These are phyloP conservation scores for Emmonsiellopsis sp. DNA, from an alignment of 2,329 filamentous ascomycete genomes.

Conservation along the genomic window DNA sequence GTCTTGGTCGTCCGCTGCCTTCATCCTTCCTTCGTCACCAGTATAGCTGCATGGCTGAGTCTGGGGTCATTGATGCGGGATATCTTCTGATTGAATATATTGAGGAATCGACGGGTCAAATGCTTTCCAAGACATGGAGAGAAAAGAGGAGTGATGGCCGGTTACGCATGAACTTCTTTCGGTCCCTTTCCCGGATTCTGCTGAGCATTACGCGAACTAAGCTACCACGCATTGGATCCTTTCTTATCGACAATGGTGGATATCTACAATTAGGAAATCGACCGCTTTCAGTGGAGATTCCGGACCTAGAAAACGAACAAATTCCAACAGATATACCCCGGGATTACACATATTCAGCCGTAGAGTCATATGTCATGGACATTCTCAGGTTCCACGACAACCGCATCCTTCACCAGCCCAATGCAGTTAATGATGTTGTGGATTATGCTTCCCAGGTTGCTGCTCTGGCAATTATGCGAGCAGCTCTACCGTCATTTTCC, in stretches of 20 bases:
- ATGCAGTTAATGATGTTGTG: slow-evolving; percentile 17
- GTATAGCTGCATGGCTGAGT: too few relatives aligned
- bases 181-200: slow-evolving; percentile 12
- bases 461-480: too few relatives aligned
- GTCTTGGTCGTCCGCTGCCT: too few relatives aligned
- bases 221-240: slow-evolving; percentile 25
- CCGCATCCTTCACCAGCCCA: slow-evolving; percentile 19
- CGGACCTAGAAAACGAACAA: slow-evolving; percentile 18
- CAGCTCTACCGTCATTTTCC: too few relatives aligned
- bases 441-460: too few relatives aligned
- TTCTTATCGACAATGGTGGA: slow-evolving; percentile 19
- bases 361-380: slow-evolving; percentile 19
- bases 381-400: slow-evolving; percentile 19
- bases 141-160: too few relatives aligned
- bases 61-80: too few relatives aligned
- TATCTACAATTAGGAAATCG: slow-evolving; percentile 16
- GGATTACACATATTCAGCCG: slow-evolving; percentile 15
- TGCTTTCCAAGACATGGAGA: too few relatives aligned
- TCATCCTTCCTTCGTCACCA: too few relatives aligned
- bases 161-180: too few relatives aligned
- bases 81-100: too few relatives aligned
- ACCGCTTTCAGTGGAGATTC: slow-evolving; percentile 16
- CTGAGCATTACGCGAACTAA: slow-evolving; percentile 13
- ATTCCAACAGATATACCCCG: slow-evolving; percentile 18
- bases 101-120: too few relatives aligned